Evolutionary conservation across 495 filamentous ascomycete species (phyloP), one percentile per base, ranked within the genome.

Genomic region (Aspergillus egyptiacus): DNA sequence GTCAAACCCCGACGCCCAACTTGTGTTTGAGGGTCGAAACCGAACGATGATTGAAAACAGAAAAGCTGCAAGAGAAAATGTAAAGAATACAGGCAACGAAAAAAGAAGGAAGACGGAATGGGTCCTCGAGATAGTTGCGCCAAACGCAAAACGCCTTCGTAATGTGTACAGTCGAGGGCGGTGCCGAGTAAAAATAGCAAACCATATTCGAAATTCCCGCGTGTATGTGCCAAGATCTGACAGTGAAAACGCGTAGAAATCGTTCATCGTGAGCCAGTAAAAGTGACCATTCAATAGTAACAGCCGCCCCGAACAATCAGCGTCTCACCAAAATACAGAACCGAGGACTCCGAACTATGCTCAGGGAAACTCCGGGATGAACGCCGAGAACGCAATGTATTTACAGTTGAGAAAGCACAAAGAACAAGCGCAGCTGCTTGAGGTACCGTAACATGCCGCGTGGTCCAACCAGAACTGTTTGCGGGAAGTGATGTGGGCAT

Each of bases 291-390:
- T 18, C 10, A 15, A 46, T 7, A 46, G 17, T 28, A 46, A 46
- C 43, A 34, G 23, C 43, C 18, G 31, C 25, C 40, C 40, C n/a
- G n/a, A n/a, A n/a, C n/a, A 43, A 33, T 23, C 15, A 28, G 28
- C 43, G 19, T 24, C n/a, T 27, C 19, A 35, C 43, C 43, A 27
- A 36, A n/a, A 35, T 13, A 27, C 23, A 35, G 18, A 32, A 27
- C 43, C 31, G 31, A 35, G 15, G 36, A 46, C 43, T 46, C 43
- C 43, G 31, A 35, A 46, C 27, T 20, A 36, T 46, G 43, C 43
- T 25, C 36, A 20, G 43, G 14, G 18, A 33, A 46, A 35, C 31
- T 15, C 20, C 31, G 13, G 31, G 13, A 25, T n/a, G 19, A 19
- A 35, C 24, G 9, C 15, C 31, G 9, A 14, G 20, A 15, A 13